Percentiles rank a stretch among this genome's conserved stretches.
These are phyloP conservation scores for Paraphoma chrysanthemicola DNA, from an alignment of 2,329 filamentous ascomycete species.

Conservation along the genomic window DNA sequence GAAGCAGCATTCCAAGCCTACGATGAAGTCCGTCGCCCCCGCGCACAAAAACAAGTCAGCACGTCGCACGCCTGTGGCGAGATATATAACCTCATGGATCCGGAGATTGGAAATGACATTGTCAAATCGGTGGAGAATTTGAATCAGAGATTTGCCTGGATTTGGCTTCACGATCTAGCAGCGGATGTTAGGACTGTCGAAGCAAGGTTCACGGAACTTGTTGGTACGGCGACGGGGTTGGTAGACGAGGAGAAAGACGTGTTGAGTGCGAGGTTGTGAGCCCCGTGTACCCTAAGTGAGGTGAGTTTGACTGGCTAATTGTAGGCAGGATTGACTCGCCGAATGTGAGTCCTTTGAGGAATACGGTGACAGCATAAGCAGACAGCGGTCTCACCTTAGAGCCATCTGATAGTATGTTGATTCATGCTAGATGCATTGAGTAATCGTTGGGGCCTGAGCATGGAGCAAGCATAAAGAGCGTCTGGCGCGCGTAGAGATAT, in stretches of 20 bases:
- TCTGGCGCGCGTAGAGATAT: no score
- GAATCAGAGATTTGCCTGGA: slow-evolving; percentile 25
- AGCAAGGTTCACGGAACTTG: neutral
- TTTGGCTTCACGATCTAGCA: slow-evolving; percentile 29
- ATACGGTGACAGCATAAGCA: neutral
- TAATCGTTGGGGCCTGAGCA: no score
- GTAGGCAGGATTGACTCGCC: slow-evolving; percentile 1
- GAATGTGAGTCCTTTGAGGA: neutral
- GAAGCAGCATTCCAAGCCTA: slow-evolving; percentile 29
- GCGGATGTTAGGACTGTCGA: slow-evolving; percentile 13
- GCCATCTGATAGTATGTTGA: no score
- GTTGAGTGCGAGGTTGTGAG: slow-evolving; percentile 7
- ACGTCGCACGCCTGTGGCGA: slow-evolving; percentile 18
- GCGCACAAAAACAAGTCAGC: slow-evolving; percentile 31
- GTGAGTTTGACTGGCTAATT: neutral
- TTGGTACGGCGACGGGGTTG: neutral
- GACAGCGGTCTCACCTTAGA: no score
- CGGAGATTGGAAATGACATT: slow-evolving; percentile 14
- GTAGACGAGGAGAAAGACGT: neutral
- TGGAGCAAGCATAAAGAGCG: no score
- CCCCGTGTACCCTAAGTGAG: neutral
- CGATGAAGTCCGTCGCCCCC: slow-evolving; percentile 27
- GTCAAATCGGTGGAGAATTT: slow-evolving; percentile 14
- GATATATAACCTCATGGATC: slow-evolving; percentile 19
- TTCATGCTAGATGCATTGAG: no score